phyloP scores from a whole-genome alignment of 139 green algal genomes.

The Volvox africanus region DNA sequence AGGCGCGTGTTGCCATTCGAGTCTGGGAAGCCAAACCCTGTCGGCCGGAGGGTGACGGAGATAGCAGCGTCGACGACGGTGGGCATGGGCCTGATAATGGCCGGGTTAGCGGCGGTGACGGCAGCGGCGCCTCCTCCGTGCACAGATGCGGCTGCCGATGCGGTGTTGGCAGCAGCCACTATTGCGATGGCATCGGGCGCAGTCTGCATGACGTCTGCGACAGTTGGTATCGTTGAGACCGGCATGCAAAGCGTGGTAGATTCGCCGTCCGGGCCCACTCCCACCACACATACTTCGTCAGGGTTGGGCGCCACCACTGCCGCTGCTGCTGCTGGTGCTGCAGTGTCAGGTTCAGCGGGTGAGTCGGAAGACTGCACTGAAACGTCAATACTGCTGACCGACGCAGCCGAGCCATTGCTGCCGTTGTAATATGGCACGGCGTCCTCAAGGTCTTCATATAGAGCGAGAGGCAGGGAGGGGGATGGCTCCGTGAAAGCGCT shows the following conservation, averaged over 20 bases:
- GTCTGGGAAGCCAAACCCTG: slow-evolving; percentile 19
- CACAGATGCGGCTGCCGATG: neutral
- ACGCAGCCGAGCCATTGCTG: neutral
- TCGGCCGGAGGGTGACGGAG: neutral
- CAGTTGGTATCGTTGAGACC: slow-evolving; percentile 1
- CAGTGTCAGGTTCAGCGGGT: too few species aligned
- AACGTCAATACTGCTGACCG: neutral
- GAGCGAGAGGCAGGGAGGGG: neutral
- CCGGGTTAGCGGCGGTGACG: neutral
- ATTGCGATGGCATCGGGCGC: neutral
- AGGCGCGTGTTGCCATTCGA: neutral
- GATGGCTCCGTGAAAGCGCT: neutral
- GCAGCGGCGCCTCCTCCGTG: neutral
- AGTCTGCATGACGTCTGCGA: slow-evolving; percentile 36
- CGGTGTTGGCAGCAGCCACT: neutral
- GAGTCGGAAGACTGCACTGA: neutral
- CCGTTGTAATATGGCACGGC: slow-evolving; percentile 27
- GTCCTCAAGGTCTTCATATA: slow-evolving; percentile 41
- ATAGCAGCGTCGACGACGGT: slow-evolving; percentile 33
- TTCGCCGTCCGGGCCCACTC: slow-evolving; percentile 8
- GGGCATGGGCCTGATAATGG: neutral
- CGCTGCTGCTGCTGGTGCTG: neutral
- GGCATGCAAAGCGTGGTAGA: slow-evolving; percentile 32
- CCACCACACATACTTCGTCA: slow-evolving; percentile 41
- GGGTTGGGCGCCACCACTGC: too few species aligned